These are phyloP conservation scores for Boletus patriciae DNA, from an alignment of 768 basidiomycete species.

Conservation along the genomic window DNA sequence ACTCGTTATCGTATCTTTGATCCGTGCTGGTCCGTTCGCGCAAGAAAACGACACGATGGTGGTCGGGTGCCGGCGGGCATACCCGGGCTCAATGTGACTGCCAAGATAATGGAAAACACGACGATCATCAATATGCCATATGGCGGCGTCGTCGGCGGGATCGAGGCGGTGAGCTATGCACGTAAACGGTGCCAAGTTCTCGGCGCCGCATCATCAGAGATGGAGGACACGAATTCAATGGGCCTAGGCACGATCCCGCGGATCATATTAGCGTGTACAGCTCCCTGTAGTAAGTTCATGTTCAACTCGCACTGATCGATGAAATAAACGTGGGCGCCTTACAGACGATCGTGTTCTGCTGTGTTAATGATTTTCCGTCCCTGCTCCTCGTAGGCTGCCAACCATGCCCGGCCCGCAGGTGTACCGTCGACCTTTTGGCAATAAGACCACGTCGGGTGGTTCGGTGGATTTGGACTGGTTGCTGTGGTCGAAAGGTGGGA, in stretches of 20 bases:
- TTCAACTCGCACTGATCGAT: not conserved
- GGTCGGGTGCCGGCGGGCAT: too few species aligned
- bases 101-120: not conserved
- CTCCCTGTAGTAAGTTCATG: slow-evolving; percentile 11
- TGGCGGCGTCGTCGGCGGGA: too few species aligned
- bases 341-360: slow-evolving; percentile 30
- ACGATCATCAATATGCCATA: slow-evolving; percentile 1
- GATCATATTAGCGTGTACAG: slow-evolving; percentile 38
- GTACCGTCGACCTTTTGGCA: slow-evolving; percentile 32
- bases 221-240: slow-evolving; percentile 44
- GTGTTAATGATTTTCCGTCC: slow-evolving; percentile 39
- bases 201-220: slow-evolving; percentile 33
- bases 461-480: slow-evolving; percentile 27
- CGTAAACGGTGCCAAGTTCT: slow-evolving; percentile 47
- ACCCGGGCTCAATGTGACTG: too few species aligned
- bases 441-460: slow-evolving; percentile 29
- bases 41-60: slow-evolving; percentile 39
- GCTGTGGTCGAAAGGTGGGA: slow-evolving; percentile 29
- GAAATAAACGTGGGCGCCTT: not conserved
- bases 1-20: slow-evolving; percentile 49
- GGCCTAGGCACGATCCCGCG: slow-evolving; percentile 46
- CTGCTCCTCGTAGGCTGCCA: slow-evolving; percentile 34
- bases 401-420: slow-evolving; percentile 33
- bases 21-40: slow-evolving; percentile 12
- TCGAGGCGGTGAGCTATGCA: slow-evolving; percentile 7